Conservation (phyloP, 2,329 filamentous ascomycete species). For the Gliomastix tumulicola region DNA sequence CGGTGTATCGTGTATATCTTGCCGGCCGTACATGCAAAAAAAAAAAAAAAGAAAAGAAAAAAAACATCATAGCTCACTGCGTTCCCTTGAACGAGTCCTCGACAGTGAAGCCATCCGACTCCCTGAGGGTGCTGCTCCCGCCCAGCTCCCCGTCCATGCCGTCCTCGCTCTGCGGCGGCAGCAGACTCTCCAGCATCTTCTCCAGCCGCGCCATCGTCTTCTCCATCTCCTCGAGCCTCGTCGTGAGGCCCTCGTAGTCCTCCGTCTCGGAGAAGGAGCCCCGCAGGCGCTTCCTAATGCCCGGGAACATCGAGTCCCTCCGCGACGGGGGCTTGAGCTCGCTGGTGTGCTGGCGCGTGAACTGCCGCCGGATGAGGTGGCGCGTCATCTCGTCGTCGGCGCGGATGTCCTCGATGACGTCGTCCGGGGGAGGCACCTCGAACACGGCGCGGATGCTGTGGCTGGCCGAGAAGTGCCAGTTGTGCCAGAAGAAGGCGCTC, state of each 20-base stretch:
- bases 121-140: constrained; percentile 15
- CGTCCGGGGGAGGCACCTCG: constrained; percentile 60
- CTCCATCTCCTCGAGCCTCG: constrained; percentile 42
- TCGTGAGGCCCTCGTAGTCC: constrained; percentile 34
- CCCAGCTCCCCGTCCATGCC: constrained; percentile 17
- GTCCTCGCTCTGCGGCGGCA: too few species aligned
- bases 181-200: constrained; percentile 32
- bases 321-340: constrained; percentile 27
- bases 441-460: constrained; percentile 69
- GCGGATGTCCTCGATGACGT: constrained; percentile 47
- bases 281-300: constrained; percentile 38
- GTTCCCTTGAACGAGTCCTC: too few species aligned
- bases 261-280: constrained; percentile 38
- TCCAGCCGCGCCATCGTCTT: constrained; percentile 40
- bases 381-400: constrained; percentile 52
- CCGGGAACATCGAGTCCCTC: constrained; percentile 51
- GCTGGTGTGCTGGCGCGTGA: constrained; percentile 34
- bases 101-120: constrained; percentile 12
- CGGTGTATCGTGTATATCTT: too few species aligned
- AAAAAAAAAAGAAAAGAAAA: too few species aligned
- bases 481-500: constrained; percentile 50
- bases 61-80: too few species aligned
- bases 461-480: constrained; percentile 62
- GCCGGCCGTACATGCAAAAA: too few species aligned
- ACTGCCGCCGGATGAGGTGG: constrained; percentile 52